Evolutionary conservation across 495 filamentous ascomycete species (phyloP).

Genomic region (Neurospora pannonica): DNA sequence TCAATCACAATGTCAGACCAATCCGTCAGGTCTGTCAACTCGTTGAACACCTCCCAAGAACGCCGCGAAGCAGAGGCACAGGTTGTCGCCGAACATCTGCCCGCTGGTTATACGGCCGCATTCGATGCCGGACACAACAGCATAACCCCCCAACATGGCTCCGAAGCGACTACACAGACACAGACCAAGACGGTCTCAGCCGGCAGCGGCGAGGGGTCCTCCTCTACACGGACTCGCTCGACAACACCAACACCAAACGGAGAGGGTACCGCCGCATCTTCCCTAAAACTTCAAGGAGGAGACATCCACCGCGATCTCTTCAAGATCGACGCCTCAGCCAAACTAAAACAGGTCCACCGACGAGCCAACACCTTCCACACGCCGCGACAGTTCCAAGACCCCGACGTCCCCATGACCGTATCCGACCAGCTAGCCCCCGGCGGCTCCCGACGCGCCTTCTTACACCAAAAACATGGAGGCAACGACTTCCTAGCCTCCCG

Average conservation of each 20-base stretch:
- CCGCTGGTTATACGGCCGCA: slow-evolving; percentile 35
- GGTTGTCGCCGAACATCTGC: slow-evolving; percentile 35
- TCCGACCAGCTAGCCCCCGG: slow-evolving; percentile 47
- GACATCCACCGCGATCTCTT: slow-evolving; percentile 64
- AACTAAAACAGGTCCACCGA: slow-evolving; percentile 35
- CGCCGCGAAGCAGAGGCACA: slow-evolving; percentile 19
- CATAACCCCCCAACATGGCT: slow-evolving; percentile 5
- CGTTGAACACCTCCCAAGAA: slow-evolving; percentile 2
- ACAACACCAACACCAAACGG: neutral
- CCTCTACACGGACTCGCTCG: slow-evolving; percentile 44
- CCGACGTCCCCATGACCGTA: slow-evolving; percentile 27
- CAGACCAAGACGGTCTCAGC: slow-evolving; percentile 27
- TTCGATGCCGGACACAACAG: slow-evolving; percentile 18
- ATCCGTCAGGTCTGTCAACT: neutral
- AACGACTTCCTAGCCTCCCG: slow-evolving; percentile 29
- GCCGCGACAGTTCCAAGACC: slow-evolving; percentile 17
- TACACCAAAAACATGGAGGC: slow-evolving; percentile 32
- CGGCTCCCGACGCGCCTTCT: slow-evolving; percentile 52
- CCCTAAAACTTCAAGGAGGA: slow-evolving; percentile 54
- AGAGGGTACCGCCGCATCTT: slow-evolving; percentile 33
- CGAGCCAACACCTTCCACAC: slow-evolving; percentile 52
- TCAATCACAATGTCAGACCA: neutral
- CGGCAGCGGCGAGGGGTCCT: slow-evolving; percentile 58
- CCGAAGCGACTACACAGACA: neutral
- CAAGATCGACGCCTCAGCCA: slow-evolving; percentile 45